Evolutionary conservation across 2,329 filamentous ascomycete species (phyloP).

Genomic region (Pseudogymnoascus sp.): DNA sequence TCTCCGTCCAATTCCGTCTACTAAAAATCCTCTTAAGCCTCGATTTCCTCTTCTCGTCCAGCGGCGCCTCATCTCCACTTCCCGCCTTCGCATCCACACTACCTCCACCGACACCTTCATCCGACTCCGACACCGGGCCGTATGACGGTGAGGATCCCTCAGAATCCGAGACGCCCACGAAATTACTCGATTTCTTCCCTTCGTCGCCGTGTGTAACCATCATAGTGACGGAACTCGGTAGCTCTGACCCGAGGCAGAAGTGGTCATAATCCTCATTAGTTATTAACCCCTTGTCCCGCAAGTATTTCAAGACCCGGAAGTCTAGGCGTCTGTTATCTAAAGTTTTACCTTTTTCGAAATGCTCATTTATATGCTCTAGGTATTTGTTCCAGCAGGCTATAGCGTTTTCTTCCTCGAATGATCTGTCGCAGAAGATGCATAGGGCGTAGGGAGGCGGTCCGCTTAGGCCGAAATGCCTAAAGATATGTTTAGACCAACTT

Average conservation of each 20-base stretch:
- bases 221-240: no score
- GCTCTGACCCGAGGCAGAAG: background rate
- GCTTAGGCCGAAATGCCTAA: slow-evolving; percentile 29
- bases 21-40: background rate
- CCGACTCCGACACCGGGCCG: background rate
- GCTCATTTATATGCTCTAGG: slow-evolving; percentile 42
- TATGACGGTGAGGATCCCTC: no score
- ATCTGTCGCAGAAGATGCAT: slow-evolving; percentile 44
- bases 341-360: slow-evolving; percentile 27
- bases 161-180: no score
- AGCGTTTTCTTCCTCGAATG: slow-evolving; percentile 14
- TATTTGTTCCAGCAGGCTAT: slow-evolving; percentile 26
- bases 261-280: slow-evolving; percentile 16
- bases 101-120: no score
- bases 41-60: background rate
- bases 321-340: slow-evolving; percentile 32
- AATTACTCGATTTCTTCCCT: background rate
- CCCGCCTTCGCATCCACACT: background rate
- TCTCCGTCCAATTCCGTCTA: background rate
- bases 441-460: slow-evolving; percentile 26
- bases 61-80: background rate
- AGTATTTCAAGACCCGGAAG: slow-evolving; percentile 34
- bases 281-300: slow-evolving; percentile 28
- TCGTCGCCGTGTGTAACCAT: background rate
- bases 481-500: slow-evolving; percentile 31